These are phyloP conservation scores for Ambrosia trifida DNA, from an alignment of 129 eudicot species.

Conservation along the genomic window DNA sequence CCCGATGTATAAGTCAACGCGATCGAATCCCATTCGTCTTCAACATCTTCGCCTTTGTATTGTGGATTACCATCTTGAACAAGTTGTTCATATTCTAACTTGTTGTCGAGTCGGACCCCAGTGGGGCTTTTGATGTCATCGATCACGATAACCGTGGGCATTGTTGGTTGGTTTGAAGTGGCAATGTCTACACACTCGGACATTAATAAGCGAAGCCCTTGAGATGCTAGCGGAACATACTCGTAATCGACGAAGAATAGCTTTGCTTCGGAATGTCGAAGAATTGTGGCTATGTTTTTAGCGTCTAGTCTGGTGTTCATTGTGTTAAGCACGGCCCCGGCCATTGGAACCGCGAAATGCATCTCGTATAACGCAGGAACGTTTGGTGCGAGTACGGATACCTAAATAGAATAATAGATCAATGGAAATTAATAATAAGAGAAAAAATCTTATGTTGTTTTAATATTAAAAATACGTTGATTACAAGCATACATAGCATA, in stretches of 20 bases:
- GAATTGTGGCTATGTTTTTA: neutral
- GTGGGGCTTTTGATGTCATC: neutral
- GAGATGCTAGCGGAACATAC: neutral
- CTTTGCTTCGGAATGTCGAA: neutral
- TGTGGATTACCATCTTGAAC: neutral
- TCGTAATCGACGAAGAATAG: neutral
- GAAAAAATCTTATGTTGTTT: neutral
- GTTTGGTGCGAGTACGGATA: conserved; percentile 7
- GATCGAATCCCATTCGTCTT: conserved; percentile 5
- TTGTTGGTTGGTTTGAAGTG: neutral
- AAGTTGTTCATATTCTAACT: neutral
- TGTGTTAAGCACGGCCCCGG: neutral
- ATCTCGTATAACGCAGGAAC: conserved; percentile 6
- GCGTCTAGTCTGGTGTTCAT: conserved; percentile 1
- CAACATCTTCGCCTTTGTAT: neutral
- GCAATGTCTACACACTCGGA: neutral
- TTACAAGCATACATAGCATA: neutral
- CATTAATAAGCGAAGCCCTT: neutral
- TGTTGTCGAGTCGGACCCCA: neutral
- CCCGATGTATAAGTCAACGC: neutral
- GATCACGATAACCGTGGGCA: neutral
- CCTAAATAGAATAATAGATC: neutral
- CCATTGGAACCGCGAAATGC: conserved; percentile 8
- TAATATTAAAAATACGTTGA: neutral
- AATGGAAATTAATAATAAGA: neutral